phyloP scores from a whole-genome alignment of 768 basidiomycete genomes.

The Termitomyces sp. region DNA sequence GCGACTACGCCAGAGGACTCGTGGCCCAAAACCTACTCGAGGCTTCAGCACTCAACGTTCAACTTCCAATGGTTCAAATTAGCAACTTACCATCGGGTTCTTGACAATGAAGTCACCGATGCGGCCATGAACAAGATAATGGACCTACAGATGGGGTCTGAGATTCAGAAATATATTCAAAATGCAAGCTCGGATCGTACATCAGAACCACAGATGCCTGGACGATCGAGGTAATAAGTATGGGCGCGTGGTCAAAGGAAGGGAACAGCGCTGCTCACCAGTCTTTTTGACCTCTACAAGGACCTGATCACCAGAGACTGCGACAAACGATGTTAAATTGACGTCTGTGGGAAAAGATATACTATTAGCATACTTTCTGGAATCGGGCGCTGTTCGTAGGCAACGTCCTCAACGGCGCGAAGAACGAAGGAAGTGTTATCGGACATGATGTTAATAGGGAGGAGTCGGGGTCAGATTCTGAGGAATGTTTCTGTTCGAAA shows the following conservation, averaged over 20 bases:
- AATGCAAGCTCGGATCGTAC: constrained; percentile 31
- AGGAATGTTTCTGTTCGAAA: background rate
- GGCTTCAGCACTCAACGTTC: constrained; percentile 33
- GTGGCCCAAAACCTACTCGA: constrained; percentile 90
- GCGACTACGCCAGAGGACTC: constrained; percentile 82
- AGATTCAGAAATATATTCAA: constrained; percentile 9
- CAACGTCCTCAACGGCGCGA: constrained; percentile 61
- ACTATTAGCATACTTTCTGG: constrained; percentile 63
- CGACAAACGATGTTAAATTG: background rate
- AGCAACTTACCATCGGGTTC: constrained; percentile 65
- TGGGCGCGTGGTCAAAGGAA: background rate
- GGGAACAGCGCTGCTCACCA: constrained; percentile 39
- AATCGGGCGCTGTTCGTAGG: constrained; percentile 71
- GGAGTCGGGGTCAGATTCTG: constrained; percentile 9
- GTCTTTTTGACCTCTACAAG: constrained; percentile 92
- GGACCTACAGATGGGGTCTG: constrained; percentile 46
- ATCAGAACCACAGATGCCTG: constrained; percentile 92
- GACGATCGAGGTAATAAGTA: constrained; percentile 1
- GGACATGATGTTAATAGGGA: constrained; percentile 43
- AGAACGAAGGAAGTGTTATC: constrained; percentile 82
- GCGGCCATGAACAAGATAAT: constrained; percentile 74
- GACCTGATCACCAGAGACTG: constrained; percentile 73
- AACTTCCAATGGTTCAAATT: background rate
- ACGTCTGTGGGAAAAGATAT: background rate
- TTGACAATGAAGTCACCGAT: constrained; percentile 80